Evolutionary conservation across 2,329 filamentous ascomycete genomes (phyloP).

Genomic region (Diaporthe citriasiana): DNA sequence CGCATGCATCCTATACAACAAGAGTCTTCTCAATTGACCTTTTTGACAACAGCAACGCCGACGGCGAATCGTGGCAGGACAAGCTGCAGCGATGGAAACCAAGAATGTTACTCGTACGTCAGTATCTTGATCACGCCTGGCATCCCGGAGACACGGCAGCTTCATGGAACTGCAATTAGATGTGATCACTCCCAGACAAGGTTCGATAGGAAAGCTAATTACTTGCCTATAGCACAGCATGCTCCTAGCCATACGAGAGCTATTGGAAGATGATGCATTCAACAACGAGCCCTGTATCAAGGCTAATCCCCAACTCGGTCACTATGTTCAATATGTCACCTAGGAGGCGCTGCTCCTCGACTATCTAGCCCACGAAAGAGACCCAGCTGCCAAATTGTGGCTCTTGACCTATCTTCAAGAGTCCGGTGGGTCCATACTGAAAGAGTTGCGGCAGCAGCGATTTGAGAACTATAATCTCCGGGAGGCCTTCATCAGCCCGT

Average conservation of each 20-base stretch:
- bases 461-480: not conserved
- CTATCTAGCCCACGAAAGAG: not conserved
- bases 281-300: not conserved
- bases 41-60: not conserved
- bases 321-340: not conserved
- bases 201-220: not conserved
- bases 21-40: not conserved
- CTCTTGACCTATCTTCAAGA: not conserved
- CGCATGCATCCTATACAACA: too few relatives aligned
- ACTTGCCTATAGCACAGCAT: not conserved
- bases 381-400: not conserved
- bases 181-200: not conserved
- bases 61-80: not conserved
- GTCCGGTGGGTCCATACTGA: not conserved
- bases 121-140: not conserved
- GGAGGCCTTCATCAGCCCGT: not conserved
- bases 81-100: not conserved
- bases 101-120: not conserved
- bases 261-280: not conserved
- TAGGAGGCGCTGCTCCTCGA: conserved; percentile 4
- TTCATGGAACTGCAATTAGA: not conserved
- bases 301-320: not conserved
- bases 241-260: not conserved
- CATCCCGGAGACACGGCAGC: not conserved
- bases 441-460: not conserved